Base-by-base conservation (phyloP, 495 filamentous ascomycete species). In the Margaritispora aquatica region DNA sequence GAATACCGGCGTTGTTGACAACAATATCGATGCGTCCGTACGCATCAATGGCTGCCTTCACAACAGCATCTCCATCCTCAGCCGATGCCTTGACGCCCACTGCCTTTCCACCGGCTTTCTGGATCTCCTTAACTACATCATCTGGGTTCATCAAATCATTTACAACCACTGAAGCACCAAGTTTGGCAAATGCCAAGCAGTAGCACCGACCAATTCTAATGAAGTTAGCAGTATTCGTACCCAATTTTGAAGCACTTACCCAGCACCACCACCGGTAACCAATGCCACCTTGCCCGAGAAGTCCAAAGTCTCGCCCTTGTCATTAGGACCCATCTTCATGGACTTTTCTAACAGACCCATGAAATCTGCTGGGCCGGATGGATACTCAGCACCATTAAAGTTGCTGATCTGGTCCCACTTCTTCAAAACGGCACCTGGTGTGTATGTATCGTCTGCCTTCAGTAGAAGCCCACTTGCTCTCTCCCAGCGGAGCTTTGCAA, bases 141-240 rank as follows among this genome's bases (percentile, higher is more conserved):
- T 96, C 94, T n/a, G 95, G 95, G 77, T 97, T 87, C 46, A 88
- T 82, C 1, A 98, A 79, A 66, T 98, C 94, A 73, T 98, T 98
- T 46, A 98, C 92, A 36, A 98, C 92, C 19, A 98, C 83, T 26
- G 85, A 84, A 48, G 94, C 95, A 57, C 95, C 95, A 58, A 84
- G 78, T 74, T 90, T 92, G 57, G 92, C 91, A 66, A 97, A 97
- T 47, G 88, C 86, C 66, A 98, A 79, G 66, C 86, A 90, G 75
- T 98, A 98, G 60, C 89, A 84, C 59, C 93, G 92, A 54, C 94
- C 94, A 63, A 98, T 90, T 71, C 91, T 86, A 22, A 29, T 59
- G 47, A 5, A 0, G 51, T 63, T 60, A 61, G 60, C 34, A 53
- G 9, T n/a, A 56, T 23, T 52, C 54, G 8, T 26, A 13, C 26